A percentile compares a stretch with the other conserved stretches of the same genome.
Evolutionary conservation across 441 rosid genomes (phyloP).

Genomic region (Aquilaria agallochum): DNA sequence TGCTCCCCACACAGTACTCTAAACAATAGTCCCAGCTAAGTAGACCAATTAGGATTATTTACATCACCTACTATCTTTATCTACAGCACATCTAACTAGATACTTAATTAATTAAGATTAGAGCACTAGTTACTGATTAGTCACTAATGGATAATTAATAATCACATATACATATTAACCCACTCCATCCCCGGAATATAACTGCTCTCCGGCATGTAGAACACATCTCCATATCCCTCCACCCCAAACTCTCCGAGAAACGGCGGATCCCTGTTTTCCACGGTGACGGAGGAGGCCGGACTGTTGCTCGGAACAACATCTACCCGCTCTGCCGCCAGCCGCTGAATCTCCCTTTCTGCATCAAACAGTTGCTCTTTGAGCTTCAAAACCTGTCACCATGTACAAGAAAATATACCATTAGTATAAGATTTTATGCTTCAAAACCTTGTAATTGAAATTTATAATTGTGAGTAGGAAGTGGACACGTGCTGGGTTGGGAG

Average conservation of each 20-base stretch:
- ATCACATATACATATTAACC: conserved; percentile 40
- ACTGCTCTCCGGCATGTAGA: conserved; percentile 38
- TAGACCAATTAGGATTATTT: no score
- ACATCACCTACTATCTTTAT: no score
- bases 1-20: no score
- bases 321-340: conserved; percentile 36
- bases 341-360: conserved; percentile 50
- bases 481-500: neutral
- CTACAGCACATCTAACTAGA: no score
- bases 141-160: neutral
- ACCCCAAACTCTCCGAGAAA: conserved; percentile 42
- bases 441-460: neutral
- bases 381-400: conserved; percentile 37
- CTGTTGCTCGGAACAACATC: conserved; percentile 51
- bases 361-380: conserved; percentile 54
- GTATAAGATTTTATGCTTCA: neutral
- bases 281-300: conserved; percentile 42
- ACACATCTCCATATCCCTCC: conserved; percentile 36
- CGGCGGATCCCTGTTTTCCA: conserved; percentile 35
- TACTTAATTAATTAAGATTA: no score
- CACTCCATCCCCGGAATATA: conserved; percentile 51
- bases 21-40: no score
- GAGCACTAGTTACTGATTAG: no score
- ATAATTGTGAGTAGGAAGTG: no score
- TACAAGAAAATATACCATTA: neutral